Evolutionary conservation across 805 yeast species (phyloP), one percentile per base, ranked within the genome.

Genomic region (Starmerella tilneyi): DNA sequence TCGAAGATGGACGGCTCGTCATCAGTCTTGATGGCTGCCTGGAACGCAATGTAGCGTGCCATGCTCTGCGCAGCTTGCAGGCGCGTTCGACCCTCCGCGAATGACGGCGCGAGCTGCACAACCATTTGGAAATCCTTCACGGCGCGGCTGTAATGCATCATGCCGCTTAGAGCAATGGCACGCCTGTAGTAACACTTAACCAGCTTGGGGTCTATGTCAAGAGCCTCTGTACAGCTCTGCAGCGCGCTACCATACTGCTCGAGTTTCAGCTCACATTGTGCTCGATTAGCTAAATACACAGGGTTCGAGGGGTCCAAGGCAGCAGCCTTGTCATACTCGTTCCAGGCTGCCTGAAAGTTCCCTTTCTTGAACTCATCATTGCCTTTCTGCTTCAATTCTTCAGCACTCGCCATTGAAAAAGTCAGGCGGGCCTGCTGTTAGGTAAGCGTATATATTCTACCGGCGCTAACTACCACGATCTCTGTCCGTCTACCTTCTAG

Each of bases 161-260:
- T 71, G 9, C 94, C 94, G 61, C 78, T 74, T 50, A 78, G 63
- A 0, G 96, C 81, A 11, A 82, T 75, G 0, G 96, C 96, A 53
- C 94, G 73, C 53, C 98, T 73, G 60, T 84, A 92, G 60, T 84
- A 82, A 0, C 85, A 86, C 63, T 89, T 89, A 28, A 78, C 64
- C 57, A 84, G 81, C 16, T 66, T 59, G 1, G 78, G 72, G 59
- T 89, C 85, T 9, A 79, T 57, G 39, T 70, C 73, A 35, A 92
- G 70, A 1, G 96, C 84, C 35, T 66, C 64, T 27, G 78, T 74
- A 55, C 94, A 79, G 61, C 88, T 96, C n/a, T 63, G 67, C 2
- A 88, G 73, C 0, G 96, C 94, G 44, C 76, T 69, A 3, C 96
- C 97, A 61, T 81, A 88, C 56, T 79, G 80, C 61, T 89, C 98